These are phyloP conservation scores for Podaxis mareebaensis DNA, from an alignment of 768 basidiomycete species.

Conservation along the genomic window DNA sequence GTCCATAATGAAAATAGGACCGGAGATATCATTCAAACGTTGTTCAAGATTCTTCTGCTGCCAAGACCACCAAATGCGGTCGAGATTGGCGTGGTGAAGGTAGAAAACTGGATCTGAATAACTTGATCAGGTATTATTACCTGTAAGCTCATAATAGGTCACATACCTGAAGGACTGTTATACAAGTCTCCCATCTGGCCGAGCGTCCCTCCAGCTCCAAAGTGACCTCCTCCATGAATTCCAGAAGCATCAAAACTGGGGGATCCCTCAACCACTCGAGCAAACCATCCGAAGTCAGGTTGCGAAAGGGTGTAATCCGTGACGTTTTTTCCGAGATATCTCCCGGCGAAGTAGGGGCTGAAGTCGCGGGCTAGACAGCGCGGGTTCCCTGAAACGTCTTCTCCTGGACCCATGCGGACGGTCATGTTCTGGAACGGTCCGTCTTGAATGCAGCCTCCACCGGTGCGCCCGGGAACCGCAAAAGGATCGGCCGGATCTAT, in stretches of 20 bases:
- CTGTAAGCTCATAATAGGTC: background rate
- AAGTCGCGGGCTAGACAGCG: conserved; percentile 23
- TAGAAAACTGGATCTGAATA: background rate
- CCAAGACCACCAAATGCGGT: background rate
- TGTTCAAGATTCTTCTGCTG: background rate
- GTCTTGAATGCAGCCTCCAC: background rate
- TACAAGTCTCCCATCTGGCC: background rate
- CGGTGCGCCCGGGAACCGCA: background rate
- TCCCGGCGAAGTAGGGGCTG: conserved; percentile 21
- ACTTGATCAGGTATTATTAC: background rate
- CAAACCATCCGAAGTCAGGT: conserved; percentile 22
- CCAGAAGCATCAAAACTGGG: conserved; percentile 8
- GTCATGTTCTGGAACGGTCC: background rate
- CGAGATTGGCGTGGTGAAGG: background rate
- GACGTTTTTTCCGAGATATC: conserved; percentile 19
- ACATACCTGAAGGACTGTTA: background rate
- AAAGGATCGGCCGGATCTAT: background rate
- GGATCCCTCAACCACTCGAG: conserved; percentile 19
- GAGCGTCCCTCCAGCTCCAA: background rate
- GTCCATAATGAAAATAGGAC: conserved; percentile 22
- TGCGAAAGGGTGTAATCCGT: conserved; percentile 19
- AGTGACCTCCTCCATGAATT: background rate
- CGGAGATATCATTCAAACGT: conserved; percentile 26
- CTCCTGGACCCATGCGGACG: background rate
- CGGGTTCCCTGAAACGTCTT: conserved; percentile 18